phyloP scores from a whole-genome alignment of 768 basidiomycete species.

The Albatrellus ellisii region DNA sequence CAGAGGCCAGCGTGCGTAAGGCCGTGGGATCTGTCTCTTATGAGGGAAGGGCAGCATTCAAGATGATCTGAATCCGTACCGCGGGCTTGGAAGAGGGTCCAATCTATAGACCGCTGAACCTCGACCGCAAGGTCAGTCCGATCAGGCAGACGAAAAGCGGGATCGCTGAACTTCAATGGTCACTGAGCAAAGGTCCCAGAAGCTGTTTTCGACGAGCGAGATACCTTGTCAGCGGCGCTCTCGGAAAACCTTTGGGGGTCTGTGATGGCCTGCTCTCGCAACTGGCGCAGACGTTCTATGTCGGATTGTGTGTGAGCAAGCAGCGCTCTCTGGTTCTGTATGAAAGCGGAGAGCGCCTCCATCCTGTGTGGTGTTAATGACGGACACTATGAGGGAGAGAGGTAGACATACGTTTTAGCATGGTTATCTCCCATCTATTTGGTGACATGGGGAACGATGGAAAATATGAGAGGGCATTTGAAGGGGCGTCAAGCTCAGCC shows the following conservation, averaged over 20 bases:
- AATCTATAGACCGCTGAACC: constrained; percentile 42
- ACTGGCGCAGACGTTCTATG: constrained; percentile 38
- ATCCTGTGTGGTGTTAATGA: constrained; percentile 22
- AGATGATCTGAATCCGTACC: constrained; percentile 29
- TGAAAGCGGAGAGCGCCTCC: constrained; percentile 55
- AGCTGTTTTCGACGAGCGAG: constrained; percentile 17
- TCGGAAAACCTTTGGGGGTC: constrained; percentile 23
- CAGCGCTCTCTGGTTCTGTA: constrained; percentile 44
- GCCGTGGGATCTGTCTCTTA: constrained; percentile 35
- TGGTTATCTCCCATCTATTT: background rate
- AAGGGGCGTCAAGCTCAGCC: too few relatives aligned
- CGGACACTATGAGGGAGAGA: background rate
- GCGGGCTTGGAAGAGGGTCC: constrained; percentile 41
- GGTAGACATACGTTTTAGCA: background rate
- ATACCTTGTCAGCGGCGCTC: constrained; percentile 24
- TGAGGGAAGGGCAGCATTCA: background rate
- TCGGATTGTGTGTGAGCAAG: constrained; percentile 50
- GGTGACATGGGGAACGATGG: background rate
- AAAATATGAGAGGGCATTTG: background rate
- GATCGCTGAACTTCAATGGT: constrained; percentile 20
- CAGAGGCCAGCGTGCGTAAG: constrained; percentile 33
- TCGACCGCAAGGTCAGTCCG: constrained; percentile 29
- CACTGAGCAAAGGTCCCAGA: constrained; percentile 1
- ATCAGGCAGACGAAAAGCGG: constrained; percentile 27
- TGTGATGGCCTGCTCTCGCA: constrained; percentile 27